Evolutionary conservation across 1,284 basidiomycete species (phyloP).

Genomic region (Cryptococcus sp.): DNA sequence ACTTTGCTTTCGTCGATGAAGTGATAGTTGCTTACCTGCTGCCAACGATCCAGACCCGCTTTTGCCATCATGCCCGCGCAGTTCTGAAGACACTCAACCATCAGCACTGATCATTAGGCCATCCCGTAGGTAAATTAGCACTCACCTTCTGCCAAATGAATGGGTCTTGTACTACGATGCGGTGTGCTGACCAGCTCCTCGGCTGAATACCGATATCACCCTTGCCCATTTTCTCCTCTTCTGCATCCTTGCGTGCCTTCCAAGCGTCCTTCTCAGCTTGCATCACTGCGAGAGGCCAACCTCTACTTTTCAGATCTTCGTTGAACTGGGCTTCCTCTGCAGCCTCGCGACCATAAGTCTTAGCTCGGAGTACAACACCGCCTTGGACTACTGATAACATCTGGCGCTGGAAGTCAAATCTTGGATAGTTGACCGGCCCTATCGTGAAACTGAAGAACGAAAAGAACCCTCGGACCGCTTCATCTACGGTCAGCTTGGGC

Average conservation of each 20-base stretch:
- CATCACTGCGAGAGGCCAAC: slow-evolving; percentile 3
- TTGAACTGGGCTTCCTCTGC: slow-evolving; percentile 9
- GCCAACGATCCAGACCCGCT: slow-evolving; percentile 17
- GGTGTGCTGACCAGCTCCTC: slow-evolving; percentile 35
- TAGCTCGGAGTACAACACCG: slow-evolving; percentile 26
- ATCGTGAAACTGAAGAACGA: slow-evolving; percentile 23
- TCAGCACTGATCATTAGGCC: not conserved
- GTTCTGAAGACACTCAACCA: slow-evolving; percentile 9
- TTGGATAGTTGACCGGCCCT: not conserved
- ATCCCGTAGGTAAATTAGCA: not conserved
- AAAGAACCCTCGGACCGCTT: slow-evolving; percentile 47
- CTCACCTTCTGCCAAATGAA: slow-evolving; percentile 53
- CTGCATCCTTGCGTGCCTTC: slow-evolving; percentile 12
- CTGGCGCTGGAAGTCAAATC: slow-evolving; percentile 27
- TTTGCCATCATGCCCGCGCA: slow-evolving; percentile 18
- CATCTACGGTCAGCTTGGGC: slow-evolving; percentile 28
- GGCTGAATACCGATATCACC: slow-evolving; percentile 40
- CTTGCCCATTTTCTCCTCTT: slow-evolving; percentile 33
- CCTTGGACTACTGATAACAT: slow-evolving; percentile 44
- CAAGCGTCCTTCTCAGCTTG: slow-evolving; percentile 7
- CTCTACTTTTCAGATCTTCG: slow-evolving; percentile 1
- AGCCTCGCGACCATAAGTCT: slow-evolving; percentile 11
- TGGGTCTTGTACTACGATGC: slow-evolving; percentile 51
- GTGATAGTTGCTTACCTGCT: slow-evolving; percentile 9
- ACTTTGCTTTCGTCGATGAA: not conserved